Base-by-base conservation (phyloP, 2,329 filamentous ascomycete genomes). In the Diaporthe sp. region DNA sequence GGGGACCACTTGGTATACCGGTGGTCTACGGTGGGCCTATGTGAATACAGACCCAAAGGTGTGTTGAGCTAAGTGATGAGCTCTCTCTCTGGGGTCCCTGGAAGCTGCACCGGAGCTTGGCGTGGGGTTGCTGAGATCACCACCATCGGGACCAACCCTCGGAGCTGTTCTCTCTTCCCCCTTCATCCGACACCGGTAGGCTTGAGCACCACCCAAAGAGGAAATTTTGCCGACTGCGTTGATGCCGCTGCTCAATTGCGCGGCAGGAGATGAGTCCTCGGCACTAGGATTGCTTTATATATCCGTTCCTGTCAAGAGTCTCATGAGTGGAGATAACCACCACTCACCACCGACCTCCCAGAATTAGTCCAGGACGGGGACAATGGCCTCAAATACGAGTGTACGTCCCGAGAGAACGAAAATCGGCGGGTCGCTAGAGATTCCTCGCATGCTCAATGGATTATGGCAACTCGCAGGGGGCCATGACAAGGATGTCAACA, bases 381-480 rank as follows among this genome's bases (percentile, higher is more conserved):
- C 19, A 28, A 69, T 69, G 65, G 49, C 46, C n/a, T 19, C 49
- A 25, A 28, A 55, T 9, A 17, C 9, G 34, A n/a, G 19, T 22
- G 6, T 72, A 15, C 39, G 31, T 3, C 74, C 46, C 25, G 86
- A 77, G 82, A 80, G 2, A 82, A 85, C 53, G 61, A 79, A 55
- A 55, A 44, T 87, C 2, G 82, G 80, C 12, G 74, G 71, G 9
- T 76, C 72, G 5, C 77, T 79, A 12, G 75, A 79, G 15, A 80
- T 88, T 3, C 86, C 86, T 13, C 82, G 86, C 39, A 82, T 88
- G 19, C 85, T 88, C 67, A 83, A 82, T 39, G 87, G 87, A 3
- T 80, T 88, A 2, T 88, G 87, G 87, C 87, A 88, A 57, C 82
- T 88, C 28, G 87, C 87, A 37, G 80, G 79, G 0, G 80, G 80